Base-by-base conservation (phyloP, 768 basidiomycete species). In the Agrocybe pediades region DNA sequence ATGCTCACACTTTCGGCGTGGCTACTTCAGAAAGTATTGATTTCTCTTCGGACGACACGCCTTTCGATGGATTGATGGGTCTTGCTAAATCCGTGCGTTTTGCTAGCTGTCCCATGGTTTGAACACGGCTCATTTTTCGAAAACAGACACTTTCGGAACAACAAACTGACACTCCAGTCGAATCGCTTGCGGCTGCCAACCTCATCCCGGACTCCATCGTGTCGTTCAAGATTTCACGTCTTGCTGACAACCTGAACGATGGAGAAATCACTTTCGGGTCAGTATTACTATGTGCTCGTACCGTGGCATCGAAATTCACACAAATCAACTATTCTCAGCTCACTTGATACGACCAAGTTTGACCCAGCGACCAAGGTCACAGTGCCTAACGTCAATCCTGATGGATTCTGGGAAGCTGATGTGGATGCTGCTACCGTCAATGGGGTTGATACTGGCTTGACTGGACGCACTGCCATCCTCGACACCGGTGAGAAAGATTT, bases 341-440 rank as follows among this genome's bases (percentile, higher is more conserved):
- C 80, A 11, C 77, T 92, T 27, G 89, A 94, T 69, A 11, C 71
- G 8, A 74, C 80, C 56, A 91, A 92, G 69, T 90, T 91, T 66
- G 78, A 85, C 59, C 51, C 76, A 6, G 54, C 62, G 16, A 85
- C 88, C 2, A 74, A 90, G 30, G 75, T 80, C 40, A 83, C 80
- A 0, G 51, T 92, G 46, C 61, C 68, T 49, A 92, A 90, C 60
- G 81, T 89, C 66, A 90, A 82, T 68, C 42, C 56, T 6, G 56
- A 75, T 21, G 90, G 91, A 33, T 95, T 93, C 75, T 95, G 92
- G 93, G 88, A 92, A 74, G 86, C 76, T 15, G 71, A 71, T 7
- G 67, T 94, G 66, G 80, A 82, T 54, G 74, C 74, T 13, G 73
- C 87, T 48, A 76, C 80, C 20, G 81, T 87, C 56, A 74, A 88